A percentile compares a stretch with the other conserved stretches of the same genome.
These are phyloP conservation scores for Penicillium sp. DNA, from an alignment of 2,329 filamentous ascomycete genomes.

Conservation along the genomic window DNA sequence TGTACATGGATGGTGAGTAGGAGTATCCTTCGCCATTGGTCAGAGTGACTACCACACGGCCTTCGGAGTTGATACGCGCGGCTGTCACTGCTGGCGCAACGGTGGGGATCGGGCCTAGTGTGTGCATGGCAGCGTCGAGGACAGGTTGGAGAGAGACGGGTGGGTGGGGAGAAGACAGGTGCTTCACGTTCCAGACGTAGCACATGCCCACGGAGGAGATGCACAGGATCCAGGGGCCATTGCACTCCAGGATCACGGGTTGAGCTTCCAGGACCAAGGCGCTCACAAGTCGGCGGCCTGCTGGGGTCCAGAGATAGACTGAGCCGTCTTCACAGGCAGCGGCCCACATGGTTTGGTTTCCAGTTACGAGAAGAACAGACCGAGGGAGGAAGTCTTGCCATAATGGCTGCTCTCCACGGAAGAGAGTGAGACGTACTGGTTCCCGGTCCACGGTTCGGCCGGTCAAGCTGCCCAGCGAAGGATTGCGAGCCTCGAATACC, in stretches of 20 bases:
- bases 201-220: constrained; percentile 84
- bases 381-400: constrained; percentile 94
- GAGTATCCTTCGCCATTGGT: constrained; percentile 93
- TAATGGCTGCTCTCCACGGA: constrained; percentile 70
- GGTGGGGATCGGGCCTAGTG: constrained; percentile 72
- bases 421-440: constrained; percentile 76
- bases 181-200: constrained; percentile 89
- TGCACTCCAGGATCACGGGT: constrained; percentile 86
- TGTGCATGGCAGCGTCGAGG: constrained; percentile 77
- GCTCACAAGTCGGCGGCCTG: constrained; percentile 78
- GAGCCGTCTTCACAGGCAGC: constrained; percentile 90
- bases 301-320: constrained; percentile 85
- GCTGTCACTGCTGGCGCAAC: constrained; percentile 81
- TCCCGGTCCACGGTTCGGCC: constrained; percentile 64
- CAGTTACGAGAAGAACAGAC: constrained; percentile 82
- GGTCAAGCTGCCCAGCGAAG: constrained; percentile 56
- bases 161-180: constrained; percentile 77
- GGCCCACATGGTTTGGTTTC: constrained; percentile 86
- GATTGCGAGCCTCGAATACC: constrained; percentile 85
- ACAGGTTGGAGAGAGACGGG: constrained; percentile 85
- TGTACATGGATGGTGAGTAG: constrained; percentile 78
- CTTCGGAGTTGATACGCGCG: constrained; percentile 82
- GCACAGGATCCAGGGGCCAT: constrained; percentile 82
- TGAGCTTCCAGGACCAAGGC: constrained; percentile 85
- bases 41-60: constrained; percentile 80